Conservation (phyloP, 1,284 basidiomycete species). For the Chondrostereum purpureum region DNA sequence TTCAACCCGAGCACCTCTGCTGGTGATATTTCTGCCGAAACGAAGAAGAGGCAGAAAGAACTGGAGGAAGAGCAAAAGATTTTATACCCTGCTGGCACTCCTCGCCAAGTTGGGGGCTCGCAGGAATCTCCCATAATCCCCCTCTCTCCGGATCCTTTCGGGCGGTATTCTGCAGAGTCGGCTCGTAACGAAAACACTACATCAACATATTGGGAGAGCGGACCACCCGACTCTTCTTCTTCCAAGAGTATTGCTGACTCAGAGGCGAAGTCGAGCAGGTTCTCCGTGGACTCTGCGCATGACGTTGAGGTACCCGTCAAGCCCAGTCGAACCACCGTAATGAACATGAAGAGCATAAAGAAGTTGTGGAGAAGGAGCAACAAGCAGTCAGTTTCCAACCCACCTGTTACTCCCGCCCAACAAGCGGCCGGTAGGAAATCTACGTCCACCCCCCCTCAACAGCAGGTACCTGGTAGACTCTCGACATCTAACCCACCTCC, state of each 20-base stretch:
- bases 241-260: conserved; percentile 16
- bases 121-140: conserved; percentile 56
- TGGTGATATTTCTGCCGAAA: conserved; percentile 38
- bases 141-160: conserved; percentile 73
- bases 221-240: conserved; percentile 8
- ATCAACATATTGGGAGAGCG: conserved; percentile 35
- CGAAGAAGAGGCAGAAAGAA: conserved; percentile 45
- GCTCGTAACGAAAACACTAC: conserved; percentile 18
- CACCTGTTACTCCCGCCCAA: conserved; percentile 17
- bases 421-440: conserved; percentile 15
- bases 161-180: conserved; percentile 43
- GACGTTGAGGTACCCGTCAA: neutral
- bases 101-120: conserved; percentile 17
- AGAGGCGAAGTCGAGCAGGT: conserved; percentile 49
- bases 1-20: conserved; percentile 30
- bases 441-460: conserved; percentile 8
- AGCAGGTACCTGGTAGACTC: neutral
- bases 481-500: neutral
- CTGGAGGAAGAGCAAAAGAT: conserved; percentile 40
- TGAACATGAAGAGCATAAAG: conserved; percentile 64
- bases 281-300: conserved; percentile 57
- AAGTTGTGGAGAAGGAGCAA: conserved; percentile 71
- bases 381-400: conserved; percentile 32
- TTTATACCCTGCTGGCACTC: conserved; percentile 35
- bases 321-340: conserved; percentile 31